Conservation (phyloP, 495 filamentous ascomycete genomes). For the Glonium stellatum region DNA sequence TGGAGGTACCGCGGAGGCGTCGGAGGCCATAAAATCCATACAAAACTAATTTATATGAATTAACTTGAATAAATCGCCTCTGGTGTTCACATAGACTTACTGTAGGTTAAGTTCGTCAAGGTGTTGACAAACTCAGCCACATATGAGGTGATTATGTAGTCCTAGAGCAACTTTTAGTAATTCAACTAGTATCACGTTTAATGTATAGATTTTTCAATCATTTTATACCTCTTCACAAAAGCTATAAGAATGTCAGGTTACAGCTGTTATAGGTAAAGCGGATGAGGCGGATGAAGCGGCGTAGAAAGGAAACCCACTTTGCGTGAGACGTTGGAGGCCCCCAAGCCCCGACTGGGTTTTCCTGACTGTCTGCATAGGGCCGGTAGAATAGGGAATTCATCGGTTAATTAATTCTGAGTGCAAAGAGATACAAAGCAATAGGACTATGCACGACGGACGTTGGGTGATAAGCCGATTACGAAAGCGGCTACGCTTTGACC, state of each 20-base stretch:
- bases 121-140: constrained; percentile 53
- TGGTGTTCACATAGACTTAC: constrained; percentile 28
- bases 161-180: constrained; percentile 29
- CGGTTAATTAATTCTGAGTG: background rate
- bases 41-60: constrained; percentile 13
- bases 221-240: constrained; percentile 27
- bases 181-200: too few relatives aligned
- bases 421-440: too few relatives aligned
- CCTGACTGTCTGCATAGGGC: background rate
- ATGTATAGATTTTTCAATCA: too few relatives aligned
- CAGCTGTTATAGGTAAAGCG: too few relatives aligned
- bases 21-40: constrained; percentile 21
- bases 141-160: constrained; percentile 49
- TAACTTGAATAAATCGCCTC: background rate
- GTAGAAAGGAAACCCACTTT: background rate
- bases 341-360: background rate
- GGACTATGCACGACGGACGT: too few relatives aligned
- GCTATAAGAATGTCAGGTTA: too few relatives aligned
- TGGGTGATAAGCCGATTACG: too few relatives aligned
- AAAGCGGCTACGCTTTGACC: too few relatives aligned
- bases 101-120: constrained; percentile 46
- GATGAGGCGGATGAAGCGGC: background rate
- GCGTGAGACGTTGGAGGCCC: background rate
- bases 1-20: constrained; percentile 14
- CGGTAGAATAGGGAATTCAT: background rate